phyloP scores from a whole-genome alignment of 768 basidiomycete genomes.

The Trametes maxima region DNA sequence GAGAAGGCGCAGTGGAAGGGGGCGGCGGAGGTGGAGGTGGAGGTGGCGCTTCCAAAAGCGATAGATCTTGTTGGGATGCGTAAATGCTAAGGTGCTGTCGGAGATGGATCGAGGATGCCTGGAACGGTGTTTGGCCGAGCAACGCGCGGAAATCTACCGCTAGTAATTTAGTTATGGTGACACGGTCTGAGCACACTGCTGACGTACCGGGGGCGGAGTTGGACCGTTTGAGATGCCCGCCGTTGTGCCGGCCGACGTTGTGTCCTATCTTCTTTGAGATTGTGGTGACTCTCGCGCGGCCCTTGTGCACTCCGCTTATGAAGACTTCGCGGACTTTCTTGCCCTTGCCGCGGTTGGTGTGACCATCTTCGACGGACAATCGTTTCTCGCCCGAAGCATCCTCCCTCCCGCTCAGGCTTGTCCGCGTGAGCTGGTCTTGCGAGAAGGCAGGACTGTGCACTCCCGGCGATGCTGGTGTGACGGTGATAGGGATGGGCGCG shows the following conservation, averaged over 20 bases:
- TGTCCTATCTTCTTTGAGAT: constrained; percentile 78
- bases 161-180: not conserved
- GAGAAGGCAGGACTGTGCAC: constrained; percentile 16
- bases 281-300: constrained; percentile 70
- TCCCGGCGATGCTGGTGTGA: constrained; percentile 64
- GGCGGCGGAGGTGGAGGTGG: constrained; percentile 51
- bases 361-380: constrained; percentile 3
- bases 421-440: constrained; percentile 13
- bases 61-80: constrained; percentile 36
- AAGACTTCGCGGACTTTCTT: constrained; percentile 79
- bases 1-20: constrained; percentile 29
- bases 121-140: constrained; percentile 63
- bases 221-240: constrained; percentile 51
- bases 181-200: not conserved
- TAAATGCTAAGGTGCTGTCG: constrained; percentile 50
- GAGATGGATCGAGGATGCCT: constrained; percentile 84
- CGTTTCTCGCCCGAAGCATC: constrained; percentile 3
- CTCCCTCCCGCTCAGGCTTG: constrained; percentile 13
- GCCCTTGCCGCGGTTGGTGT: constrained; percentile 45
- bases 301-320: constrained; percentile 73
- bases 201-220: constrained; percentile 69
- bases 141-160: constrained; percentile 67
- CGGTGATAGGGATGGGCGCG: constrained; percentile 49
- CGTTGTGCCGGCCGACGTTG: constrained; percentile 60
- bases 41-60: constrained; percentile 32